Evolutionary conservation across 78 protist species (phyloP), one percentile per base, ranked within the genome.

Genomic region (Dictyostelium capitatum): DNA sequence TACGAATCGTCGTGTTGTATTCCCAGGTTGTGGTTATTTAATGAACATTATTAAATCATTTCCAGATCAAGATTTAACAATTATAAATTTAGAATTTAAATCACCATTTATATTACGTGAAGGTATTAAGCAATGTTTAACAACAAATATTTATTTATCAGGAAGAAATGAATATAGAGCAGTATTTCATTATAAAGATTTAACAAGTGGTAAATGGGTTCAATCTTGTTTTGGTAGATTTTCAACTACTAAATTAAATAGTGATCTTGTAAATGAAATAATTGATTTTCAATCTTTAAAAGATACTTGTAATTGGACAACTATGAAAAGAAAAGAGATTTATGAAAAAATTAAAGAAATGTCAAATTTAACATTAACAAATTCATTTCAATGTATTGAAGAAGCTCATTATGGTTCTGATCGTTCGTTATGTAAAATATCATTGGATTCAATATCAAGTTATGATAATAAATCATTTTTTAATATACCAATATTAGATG

Each of bases 1-100:
- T 37, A 37, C 43, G 2, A 37, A 37, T 37, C 43, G 43, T 37
- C 1, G 43, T 3, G 57, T 73, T 12, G 53, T 85, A 4, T 72
- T 83, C 11, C 81, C 81, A 3, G 90, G 90, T 37, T 50, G 80
- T 41, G 80, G 74, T n/a, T 83, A 72, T 72, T 41, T 83, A 11
- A 74, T 54, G 15, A 69, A 62, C 48, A 51, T 82, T 4, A 12
- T 82, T n/a, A 51, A 79, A 14, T 19, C 37, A 1, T 75, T 20
- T 50, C 47, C 79, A 72, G 25, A 48, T 50, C 62, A 43, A 48
- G 62, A 75, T 75, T 2, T 75, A 43, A 12, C 17, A 8, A 84
- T 84, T 41, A 47, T 37, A 15, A 43, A 43, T 5, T 14, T 75
- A 12, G 81, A 75, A 75, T 75, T 75, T 48, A 75, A 75, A 19